Percentiles rank a stretch among this genome's conserved stretches.
phyloP scores from a whole-genome alignment of 192 early-diverging fungal genomes.

The Bifiguratus adelaidae region DNA sequence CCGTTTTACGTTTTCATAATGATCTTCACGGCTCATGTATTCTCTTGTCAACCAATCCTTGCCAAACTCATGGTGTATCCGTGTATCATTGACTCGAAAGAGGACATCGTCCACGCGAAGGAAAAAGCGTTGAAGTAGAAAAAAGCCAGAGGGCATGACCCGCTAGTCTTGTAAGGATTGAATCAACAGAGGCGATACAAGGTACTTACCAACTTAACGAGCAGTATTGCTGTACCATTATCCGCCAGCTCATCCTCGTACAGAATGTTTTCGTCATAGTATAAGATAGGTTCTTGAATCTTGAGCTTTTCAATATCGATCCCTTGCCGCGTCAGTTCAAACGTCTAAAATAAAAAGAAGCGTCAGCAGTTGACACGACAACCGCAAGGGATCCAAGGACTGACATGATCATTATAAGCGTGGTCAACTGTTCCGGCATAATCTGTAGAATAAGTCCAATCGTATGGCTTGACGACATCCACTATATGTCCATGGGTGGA shows the following conservation, averaged over 20 bases:
- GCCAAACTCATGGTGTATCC: slow-evolving; percentile 84
- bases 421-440: no score
- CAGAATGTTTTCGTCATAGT: slow-evolving; percentile 89
- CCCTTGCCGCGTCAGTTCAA: slow-evolving; percentile 16
- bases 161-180: slow-evolving; percentile 37
- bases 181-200: background rate
- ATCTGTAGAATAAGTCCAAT: slow-evolving; percentile 91
- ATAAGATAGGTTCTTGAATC: slow-evolving; percentile 76
- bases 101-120: slow-evolving; percentile 90
- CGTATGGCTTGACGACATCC: slow-evolving; percentile 86
- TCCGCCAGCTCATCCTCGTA: slow-evolving; percentile 97
- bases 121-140: slow-evolving; percentile 81
- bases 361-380: no score
- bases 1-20: slow-evolving; percentile 41
- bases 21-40: slow-evolving; percentile 55
- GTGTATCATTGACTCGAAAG: slow-evolving; percentile 83
- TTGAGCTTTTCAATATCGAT: slow-evolving; percentile 77
- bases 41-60: slow-evolving; percentile 51
- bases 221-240: slow-evolving; percentile 78
- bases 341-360: no score
- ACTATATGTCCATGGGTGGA: slow-evolving; percentile 55
- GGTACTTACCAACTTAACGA: slow-evolving; percentile 61
- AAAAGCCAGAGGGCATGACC: slow-evolving; percentile 89
- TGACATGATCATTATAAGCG: no score
- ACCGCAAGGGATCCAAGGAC: no score